Base-by-base conservation (phyloP, 179 eudicot genomes). In the Vitellaria paradoxa region DNA sequence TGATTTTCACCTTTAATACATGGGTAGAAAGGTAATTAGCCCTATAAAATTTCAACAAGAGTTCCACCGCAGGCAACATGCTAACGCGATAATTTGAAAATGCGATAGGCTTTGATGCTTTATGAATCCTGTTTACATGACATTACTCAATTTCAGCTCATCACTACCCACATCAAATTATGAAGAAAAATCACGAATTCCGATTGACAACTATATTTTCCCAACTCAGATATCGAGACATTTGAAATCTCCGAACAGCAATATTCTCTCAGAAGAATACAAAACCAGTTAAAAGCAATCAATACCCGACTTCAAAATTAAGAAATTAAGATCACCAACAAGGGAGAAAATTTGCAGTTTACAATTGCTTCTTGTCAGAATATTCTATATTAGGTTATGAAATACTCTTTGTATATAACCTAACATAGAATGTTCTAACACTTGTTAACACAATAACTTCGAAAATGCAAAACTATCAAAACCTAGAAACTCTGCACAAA, bases 401-500 rank as follows among this genome's bases (percentile, higher is more conserved):
- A 46, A 17, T 21, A 18, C 15, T 23, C 17, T 10, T 63, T 5
- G 13, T 47, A n/a, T n/a, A n/a, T n/a, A n/a, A n/a, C n/a, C n/a
- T n/a, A n/a, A n/a, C n/a, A n/a, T n/a, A n/a, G n/a, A n/a, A n/a
- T n/a, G n/a, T n/a, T n/a, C n/a, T n/a, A n/a, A n/a, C n/a, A n/a
- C n/a, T 30, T 30, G 37, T 30, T 30, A 30, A 30, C 37, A 30
- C 37, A 30, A 30, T 30, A 30, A 30, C 37, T 30, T 61, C 18
- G 64, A 11, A 2, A 45, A 26, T 37, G 6, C 10, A 20, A 24
- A 68, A 45, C 7, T 67, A 42, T 42, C 42, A 76, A 30, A 63
- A 81, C 86, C 84, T 76, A 74, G 20, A 46, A 72, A 75, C 65
- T 63, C 71, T 77, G 82, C 63, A 53, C 53, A 66, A 62, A 13